Percentiles rank a stretch among this genome's conserved stretches.
Conservation (phyloP, 2,329 filamentous ascomycete species). For the Ambrosiella cleistominuta region DNA sequence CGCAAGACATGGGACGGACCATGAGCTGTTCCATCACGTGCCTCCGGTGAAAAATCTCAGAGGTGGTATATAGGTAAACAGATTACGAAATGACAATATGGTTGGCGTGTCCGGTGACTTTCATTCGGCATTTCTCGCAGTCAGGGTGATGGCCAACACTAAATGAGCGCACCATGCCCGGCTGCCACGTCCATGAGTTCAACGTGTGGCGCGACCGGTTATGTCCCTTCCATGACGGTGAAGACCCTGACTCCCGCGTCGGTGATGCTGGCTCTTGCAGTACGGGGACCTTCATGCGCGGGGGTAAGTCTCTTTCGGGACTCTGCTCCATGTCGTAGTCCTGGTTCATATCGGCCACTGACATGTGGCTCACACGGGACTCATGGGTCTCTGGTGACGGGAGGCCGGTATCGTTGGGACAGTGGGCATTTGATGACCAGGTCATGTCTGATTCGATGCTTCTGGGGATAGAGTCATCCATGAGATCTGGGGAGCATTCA, state of each 20-base stretch:
- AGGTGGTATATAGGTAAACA: too few species aligned
- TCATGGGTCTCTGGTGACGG: slow-evolving; percentile 19
- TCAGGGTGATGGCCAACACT: slow-evolving; percentile 64
- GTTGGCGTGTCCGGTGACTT: slow-evolving; percentile 64
- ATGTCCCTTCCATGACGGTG: slow-evolving; percentile 36
- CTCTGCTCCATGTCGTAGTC: slow-evolving; percentile 16
- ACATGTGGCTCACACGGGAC: slow-evolving; percentile 20
- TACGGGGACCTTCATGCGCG: slow-evolving; percentile 10
- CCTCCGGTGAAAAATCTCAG: too few species aligned
- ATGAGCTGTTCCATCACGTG: too few species aligned
- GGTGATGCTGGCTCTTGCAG: slow-evolving; percentile 24
- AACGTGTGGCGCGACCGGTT: slow-evolving; percentile 41
- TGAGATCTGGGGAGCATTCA: neutral
- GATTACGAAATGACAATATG: slow-evolving; percentile 49
- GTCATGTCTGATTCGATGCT: slow-evolving; percentile 28
- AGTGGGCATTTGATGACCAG: slow-evolving; percentile 26
- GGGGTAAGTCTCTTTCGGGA: slow-evolving; percentile 7
- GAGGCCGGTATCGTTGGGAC: slow-evolving; percentile 25
- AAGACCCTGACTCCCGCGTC: slow-evolving; percentile 15
- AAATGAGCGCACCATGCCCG: slow-evolving; percentile 51
- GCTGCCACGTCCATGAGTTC: slow-evolving; percentile 42
- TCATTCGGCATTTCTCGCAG: slow-evolving; percentile 59
- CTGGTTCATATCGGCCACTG: slow-evolving; percentile 14
- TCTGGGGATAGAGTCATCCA: slow-evolving; percentile 27
- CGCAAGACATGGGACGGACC: too few species aligned